A percentile compares a stretch with the other conserved stretches of the same genome.
Conservation (phyloP, 176 grass and related monocot genomes). For the Chrysopogon serrulatus region DNA sequence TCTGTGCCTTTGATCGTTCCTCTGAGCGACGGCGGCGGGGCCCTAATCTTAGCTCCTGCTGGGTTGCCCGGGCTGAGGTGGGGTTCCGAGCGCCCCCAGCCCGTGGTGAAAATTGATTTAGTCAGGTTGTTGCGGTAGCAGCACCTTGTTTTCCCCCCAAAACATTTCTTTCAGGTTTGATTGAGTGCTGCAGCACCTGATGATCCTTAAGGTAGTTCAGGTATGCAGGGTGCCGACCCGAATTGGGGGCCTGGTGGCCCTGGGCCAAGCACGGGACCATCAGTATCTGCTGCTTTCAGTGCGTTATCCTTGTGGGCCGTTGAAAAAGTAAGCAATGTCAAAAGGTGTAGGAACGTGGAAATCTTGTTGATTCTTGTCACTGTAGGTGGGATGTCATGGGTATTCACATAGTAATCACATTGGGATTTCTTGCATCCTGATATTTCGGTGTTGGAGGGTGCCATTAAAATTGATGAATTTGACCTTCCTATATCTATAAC, state of each 20-base stretch:
- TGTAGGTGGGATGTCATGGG: not conserved
- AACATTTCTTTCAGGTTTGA: not conserved
- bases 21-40: not conserved
- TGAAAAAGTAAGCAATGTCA: not conserved
- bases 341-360: not conserved
- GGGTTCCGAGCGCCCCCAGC: not conserved
- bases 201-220: too few species aligned
- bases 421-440: not conserved
- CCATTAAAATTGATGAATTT: not conserved
- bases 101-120: not conserved
- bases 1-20: not conserved
- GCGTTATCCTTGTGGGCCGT: not conserved
- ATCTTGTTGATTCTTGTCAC: not conserved
- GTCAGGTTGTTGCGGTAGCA: not conserved
- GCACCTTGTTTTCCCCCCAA: not conserved
- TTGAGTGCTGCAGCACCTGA: not conserved
- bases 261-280: not conserved
- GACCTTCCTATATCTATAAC: not conserved
- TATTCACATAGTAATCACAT: not conserved
- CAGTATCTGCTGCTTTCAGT: not conserved
- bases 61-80: not conserved
- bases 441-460: not conserved
- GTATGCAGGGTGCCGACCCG: not conserved
- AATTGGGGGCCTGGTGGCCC: not conserved
- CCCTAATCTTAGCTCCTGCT: not conserved